A percentile compares a stretch with the other conserved stretches of the same genome.
Conservation (phyloP, 768 basidiomycete genomes). For the Favolaschia claudopus region DNA sequence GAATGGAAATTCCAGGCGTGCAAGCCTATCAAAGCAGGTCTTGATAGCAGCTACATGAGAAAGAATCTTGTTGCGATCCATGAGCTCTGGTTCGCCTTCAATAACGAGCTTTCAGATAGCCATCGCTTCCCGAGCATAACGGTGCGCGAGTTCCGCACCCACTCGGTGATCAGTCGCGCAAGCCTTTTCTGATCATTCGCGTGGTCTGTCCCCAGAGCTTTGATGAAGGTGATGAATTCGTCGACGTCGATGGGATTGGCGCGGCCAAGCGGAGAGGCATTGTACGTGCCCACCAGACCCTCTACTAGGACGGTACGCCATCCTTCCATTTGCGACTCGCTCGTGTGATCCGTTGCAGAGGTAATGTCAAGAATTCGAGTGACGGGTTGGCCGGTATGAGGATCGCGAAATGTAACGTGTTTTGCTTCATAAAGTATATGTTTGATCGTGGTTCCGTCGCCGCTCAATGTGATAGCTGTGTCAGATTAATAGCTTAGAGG, state of each 20-base stretch:
- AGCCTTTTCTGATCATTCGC: constrained; percentile 35
- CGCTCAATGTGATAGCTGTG: constrained; percentile 25
- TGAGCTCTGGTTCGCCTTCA: too few relatives aligned
- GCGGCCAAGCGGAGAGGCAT: constrained; percentile 15
- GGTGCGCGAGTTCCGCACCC: constrained; percentile 6
- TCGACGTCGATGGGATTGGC: constrained; percentile 1
- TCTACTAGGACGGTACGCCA: constrained; percentile 20
- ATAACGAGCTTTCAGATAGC: too few relatives aligned
- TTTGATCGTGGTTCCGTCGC: constrained; percentile 32
- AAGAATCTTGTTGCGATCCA: too few relatives aligned
- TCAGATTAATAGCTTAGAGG: too few relatives aligned
- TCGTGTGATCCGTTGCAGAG: constrained; percentile 31
- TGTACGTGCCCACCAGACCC: constrained; percentile 21
- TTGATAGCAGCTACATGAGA: too few relatives aligned
- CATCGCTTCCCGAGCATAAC: constrained; percentile 1
- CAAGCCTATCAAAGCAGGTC: too few relatives aligned
- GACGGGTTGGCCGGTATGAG: not conserved
- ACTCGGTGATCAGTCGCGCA: not conserved
- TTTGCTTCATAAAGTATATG: constrained; percentile 27
- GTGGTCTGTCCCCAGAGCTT: constrained; percentile 30
- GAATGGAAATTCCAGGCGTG: too few relatives aligned
- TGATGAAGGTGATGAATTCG: constrained; percentile 23
- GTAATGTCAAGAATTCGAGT: constrained; percentile 21
- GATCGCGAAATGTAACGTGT: not conserved
- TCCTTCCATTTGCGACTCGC: constrained; percentile 30